Evolutionary conservation across 352 stramenopile genomes (phyloP).

Genomic region (Globisporangium rhizosaccharum): DNA sequence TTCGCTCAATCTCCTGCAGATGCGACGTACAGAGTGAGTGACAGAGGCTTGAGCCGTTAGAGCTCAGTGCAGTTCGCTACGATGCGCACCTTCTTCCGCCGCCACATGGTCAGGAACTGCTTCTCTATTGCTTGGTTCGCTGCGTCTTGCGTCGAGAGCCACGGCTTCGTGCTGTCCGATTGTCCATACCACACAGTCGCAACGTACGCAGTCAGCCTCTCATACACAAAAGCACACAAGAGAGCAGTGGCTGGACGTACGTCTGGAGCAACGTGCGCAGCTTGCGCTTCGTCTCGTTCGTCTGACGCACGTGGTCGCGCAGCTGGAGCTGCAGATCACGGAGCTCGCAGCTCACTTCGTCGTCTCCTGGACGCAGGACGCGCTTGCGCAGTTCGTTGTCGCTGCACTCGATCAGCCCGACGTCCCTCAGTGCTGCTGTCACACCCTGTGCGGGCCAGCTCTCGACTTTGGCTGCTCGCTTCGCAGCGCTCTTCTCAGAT

Average conservation of each 20-base stretch:
- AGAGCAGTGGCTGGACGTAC: constrained; percentile 17
- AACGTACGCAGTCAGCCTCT: background rate
- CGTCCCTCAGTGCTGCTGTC: constrained; percentile 22
- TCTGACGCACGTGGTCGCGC: constrained; percentile 29
- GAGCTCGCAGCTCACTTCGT: constrained; percentile 66
- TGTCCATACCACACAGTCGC: background rate
- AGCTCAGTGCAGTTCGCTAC: constrained; percentile 40
- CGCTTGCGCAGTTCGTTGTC: constrained; percentile 20
- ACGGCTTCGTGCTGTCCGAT: constrained; percentile 50
- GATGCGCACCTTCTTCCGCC: constrained; percentile 51
- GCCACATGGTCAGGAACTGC: constrained; percentile 58
- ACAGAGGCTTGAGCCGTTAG: background rate
- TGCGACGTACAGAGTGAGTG: background rate
- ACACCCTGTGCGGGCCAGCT: constrained; percentile 29
- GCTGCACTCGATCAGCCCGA: constrained; percentile 45
- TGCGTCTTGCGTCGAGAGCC: constrained; percentile 44
- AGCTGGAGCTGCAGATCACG: constrained; percentile 43
- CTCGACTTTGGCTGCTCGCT: background rate
- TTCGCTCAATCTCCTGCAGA: constrained; percentile 52
- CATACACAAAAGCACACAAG: too few relatives aligned
- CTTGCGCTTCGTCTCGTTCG: constrained; percentile 57
- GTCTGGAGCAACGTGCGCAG: constrained; percentile 47
- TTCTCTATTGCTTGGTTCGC: constrained; percentile 39
- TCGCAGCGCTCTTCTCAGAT: background rate
- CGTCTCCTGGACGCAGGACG: constrained; percentile 32